Evolutionary conservation across 129 eudicot genomes (phyloP), one percentile per base, ranked within the genome.

Genomic region (Deinandra increscens): DNA sequence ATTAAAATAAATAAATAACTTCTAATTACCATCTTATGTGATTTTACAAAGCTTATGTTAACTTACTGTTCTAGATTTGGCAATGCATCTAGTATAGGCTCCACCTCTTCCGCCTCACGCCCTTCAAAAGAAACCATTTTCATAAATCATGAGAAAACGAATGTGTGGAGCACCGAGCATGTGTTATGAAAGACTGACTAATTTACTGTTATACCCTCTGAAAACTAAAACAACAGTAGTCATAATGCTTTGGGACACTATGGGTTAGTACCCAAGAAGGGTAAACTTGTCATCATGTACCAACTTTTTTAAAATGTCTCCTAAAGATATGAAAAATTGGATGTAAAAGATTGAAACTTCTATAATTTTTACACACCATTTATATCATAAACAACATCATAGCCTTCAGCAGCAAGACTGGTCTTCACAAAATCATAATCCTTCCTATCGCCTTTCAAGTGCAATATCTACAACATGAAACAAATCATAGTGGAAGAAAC

Each of bases 61-160:
- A 53, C 95, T 84, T 91, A 92, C 99, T 93, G 97, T 80, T 93
- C 95, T 29, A 93, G 82, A 44, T 93, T 93, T 22, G 99, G 99
- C 68, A 93, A 78, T 66, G 95, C 97, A 56, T 93, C 99, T 75
- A 93, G 60, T 76, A 93, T 93, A 18, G 99, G 99, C 72, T 85
- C 95, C 56, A 89, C 97, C 83, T 93, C 99, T 37, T 36, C 88
- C 0, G 99, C 99, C 75, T 93, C 99, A 49, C 99, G 94, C 44
- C 98, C 98, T 92, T 80, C 70, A 61, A 65, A 75, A 53, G 34
- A 6, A 13, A 18, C 12, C 20, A 4, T 9, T 34, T 45, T 20
- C 14, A 15, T n/a, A 36, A 56, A 56, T 41, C 29, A 51, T 31
- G 9, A 45, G 13, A 34, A 29, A 23, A 49, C 9, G 39, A 68